Evolutionary conservation across 2,329 filamentous ascomycete species (phyloP).

Genomic region (Fonsecaea pugnacius): DNA sequence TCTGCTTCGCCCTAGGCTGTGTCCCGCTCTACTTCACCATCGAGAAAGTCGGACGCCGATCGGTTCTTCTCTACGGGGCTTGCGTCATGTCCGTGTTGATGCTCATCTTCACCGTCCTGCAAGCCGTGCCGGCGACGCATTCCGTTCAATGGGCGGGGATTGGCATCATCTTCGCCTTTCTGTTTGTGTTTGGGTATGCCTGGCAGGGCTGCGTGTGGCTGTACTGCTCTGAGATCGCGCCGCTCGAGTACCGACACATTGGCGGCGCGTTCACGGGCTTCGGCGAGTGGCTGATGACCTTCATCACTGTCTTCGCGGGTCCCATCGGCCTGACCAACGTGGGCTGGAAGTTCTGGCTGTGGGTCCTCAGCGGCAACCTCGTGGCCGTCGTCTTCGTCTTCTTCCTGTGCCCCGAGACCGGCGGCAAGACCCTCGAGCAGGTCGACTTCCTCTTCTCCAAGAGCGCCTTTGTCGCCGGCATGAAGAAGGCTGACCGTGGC

Average conservation of each 20-base stretch:
- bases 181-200: conserved; percentile 42
- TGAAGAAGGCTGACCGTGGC: conserved; percentile 9
- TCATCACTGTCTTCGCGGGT: conserved; percentile 45
- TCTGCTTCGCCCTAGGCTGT: conserved; percentile 29
- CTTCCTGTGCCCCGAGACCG: conserved; percentile 33
- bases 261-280: conserved; percentile 42
- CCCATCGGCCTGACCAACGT: conserved; percentile 41
- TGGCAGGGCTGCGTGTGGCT: conserved; percentile 40
- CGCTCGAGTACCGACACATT: conserved; percentile 44
- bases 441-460: conserved; percentile 28
- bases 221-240: conserved; percentile 43
- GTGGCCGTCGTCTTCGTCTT: conserved; percentile 29
- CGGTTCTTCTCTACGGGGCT: conserved; percentile 26
- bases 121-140: conserved; percentile 26
- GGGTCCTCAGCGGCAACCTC: conserved; percentile 41
- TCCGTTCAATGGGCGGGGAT: conserved; percentile 38
- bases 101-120: conserved; percentile 28
- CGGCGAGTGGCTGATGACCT: conserved; percentile 44
- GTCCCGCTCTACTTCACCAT: conserved; percentile 33
- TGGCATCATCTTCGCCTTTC: conserved; percentile 42
- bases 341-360: conserved; percentile 43
- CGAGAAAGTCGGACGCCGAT: conserved; percentile 28
- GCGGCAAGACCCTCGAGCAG: conserved; percentile 32
- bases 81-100: conserved; percentile 27
- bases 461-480: conserved; percentile 9